Conservation (phyloP, 805 yeast species). For the Soucietia sequanensis region DNA sequence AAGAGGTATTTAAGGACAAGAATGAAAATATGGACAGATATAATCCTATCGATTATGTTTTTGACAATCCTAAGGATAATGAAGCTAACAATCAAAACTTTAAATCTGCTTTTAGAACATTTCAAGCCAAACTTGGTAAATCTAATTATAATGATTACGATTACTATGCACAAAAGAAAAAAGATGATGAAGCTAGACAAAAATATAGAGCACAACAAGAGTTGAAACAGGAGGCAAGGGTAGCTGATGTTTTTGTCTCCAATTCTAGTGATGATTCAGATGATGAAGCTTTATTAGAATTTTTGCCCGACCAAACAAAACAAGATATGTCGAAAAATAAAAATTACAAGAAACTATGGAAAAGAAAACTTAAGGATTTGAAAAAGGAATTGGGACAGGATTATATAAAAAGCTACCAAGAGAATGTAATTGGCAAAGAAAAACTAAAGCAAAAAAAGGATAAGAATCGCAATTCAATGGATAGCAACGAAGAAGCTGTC, state of each 20-base stretch:
- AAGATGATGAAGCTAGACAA: constrained; percentile 5
- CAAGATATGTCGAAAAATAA: constrained; percentile 3
- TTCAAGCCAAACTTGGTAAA: constrained; percentile 28
- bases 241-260: constrained; percentile 1
- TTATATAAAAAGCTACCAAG: constrained; percentile 3
- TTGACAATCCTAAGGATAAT: constrained; percentile 19
- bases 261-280: constrained; percentile 3
- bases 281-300: constrained; percentile 1
- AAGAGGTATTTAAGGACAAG: constrained; percentile 33
- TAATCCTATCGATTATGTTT: constrained; percentile 42
- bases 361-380: constrained; percentile 1
- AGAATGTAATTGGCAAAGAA: not conserved
- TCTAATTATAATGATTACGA: constrained; percentile 34
- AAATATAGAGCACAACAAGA: constrained; percentile 9
- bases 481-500: not conserved
- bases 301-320: not conserved
- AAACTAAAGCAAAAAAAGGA: not conserved
- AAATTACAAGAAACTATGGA: constrained; percentile 2
- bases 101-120: constrained; percentile 24
- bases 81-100: constrained; percentile 20
- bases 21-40: constrained; percentile 28
- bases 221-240: constrained; percentile 6
- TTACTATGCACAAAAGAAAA: constrained; percentile 25
- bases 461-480: too few relatives aligned
- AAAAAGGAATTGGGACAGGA: constrained; percentile 4